Base-by-base conservation (phyloP, 768 basidiomycete species). In the Rhizopogon sp. region DNA sequence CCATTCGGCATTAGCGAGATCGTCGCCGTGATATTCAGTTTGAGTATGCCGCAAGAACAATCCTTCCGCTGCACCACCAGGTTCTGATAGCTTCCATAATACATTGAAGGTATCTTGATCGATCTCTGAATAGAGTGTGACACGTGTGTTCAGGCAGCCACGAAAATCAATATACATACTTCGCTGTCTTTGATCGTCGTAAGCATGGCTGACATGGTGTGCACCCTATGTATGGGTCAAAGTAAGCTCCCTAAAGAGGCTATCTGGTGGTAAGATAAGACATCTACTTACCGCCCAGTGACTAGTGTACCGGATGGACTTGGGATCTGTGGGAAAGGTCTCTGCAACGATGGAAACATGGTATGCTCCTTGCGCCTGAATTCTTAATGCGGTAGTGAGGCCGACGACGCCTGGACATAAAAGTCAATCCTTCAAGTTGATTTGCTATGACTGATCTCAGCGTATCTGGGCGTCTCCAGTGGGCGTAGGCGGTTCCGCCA, bases 241-340 rank as follows among this genome's bases (percentile, higher is more conserved):
- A 43, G 31, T 25, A 13, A 22, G 20, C 20, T 20, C 20, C 20
- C 1, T 20, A 20, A 20, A 20, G 37, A 37, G 39, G 50, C 20
- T 39, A 40, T 22, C 35, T 33, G 16, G 40, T 10, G 11, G 13
- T 13, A 47, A 20, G 53, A 51, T 16, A 40, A 16, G 20, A 17
- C 25, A 11, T 25, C 13, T 20, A 74, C 85, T 59, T 58, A 89
- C 90, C 39, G 90, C 90, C 90, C 90, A 92, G 35, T 80, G 80
- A 65, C 87, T 89, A 2, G 91, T 89, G 61, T 89, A 93, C 52
- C 77, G 76, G 64, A 87, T 84, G n/a, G 76, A 78, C 70, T 85
- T 85, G 1, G 81, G 77, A 66, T 93, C 91, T 39, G 76, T 83
- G 0, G 90, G 90, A 40, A 91, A 74, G 2, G 77, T 73, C 50